Evolutionary conservation across 306 rosid species (phyloP), one percentile per base, ranked within the genome.

Genomic region (Quercus rubra): DNA sequence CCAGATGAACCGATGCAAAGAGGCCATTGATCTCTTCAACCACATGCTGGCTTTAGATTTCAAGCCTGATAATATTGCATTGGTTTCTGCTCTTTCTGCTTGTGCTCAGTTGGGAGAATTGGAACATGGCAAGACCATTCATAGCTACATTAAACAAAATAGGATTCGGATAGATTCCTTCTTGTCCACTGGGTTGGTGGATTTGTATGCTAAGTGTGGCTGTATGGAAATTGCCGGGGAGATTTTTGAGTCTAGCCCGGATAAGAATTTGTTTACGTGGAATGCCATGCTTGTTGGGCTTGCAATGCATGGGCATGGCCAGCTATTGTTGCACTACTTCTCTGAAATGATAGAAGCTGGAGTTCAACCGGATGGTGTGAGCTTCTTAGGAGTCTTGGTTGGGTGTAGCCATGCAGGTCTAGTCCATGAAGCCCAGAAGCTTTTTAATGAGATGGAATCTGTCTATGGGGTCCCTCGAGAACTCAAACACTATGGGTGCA

Each of bases 281-380:
- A 93, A 93, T 81, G 93, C 97, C 56, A 89, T 93, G 92, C 90
- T 91, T 57, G 92, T 79, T 74, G 96, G 97, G 30, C 86, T 88
- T 35, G 94, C 94, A 70, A 87, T 88, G 86, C 94, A 93, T 25
- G 97, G 97, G 14, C 82, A 83, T 1, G 90, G 93, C 43, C 73
- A 74, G 9, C 30, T 74, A 46, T 81, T 83, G 72, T 21, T 93
- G 14, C 75, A 72, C 0, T 85, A 84, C 58, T 93, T 91, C 49
- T 81, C 71, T 18, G 84, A 88, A 76, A 89, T 91, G 97, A 71
- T 79, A 63, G 71, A 54, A 3, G 82, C 73, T 18, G 84, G 89
- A 28, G 19, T 88, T 72, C 68, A 83, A 35, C 97, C 98, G 27
- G 98, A 93, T 56, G 91, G 91, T 27, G 74, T 93, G 66, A 93